Evolutionary conservation across 1,284 basidiomycete genomes (phyloP).

Genomic region (Fomitopsis pinicola): DNA sequence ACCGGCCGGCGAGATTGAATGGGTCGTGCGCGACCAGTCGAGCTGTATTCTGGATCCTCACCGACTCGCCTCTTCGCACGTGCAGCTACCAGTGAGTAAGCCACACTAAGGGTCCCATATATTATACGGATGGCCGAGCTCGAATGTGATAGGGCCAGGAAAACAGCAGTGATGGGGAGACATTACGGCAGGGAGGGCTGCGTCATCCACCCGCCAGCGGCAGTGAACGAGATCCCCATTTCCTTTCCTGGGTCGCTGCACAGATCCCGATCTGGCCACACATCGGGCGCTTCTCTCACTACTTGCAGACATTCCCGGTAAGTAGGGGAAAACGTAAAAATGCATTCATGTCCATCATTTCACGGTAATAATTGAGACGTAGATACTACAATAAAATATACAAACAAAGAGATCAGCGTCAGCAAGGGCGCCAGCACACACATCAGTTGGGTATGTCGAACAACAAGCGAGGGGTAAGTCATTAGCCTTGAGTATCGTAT

Average conservation of each 20-base stretch:
- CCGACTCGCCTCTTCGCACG: slow-evolving; percentile 18
- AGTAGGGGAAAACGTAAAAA: background rate
- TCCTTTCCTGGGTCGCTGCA: too few relatives aligned
- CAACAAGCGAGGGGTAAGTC: background rate
- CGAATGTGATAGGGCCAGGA: too few relatives aligned
- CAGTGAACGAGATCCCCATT: too few relatives aligned
- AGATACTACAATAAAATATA: slow-evolving; percentile 3
- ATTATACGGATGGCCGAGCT: too few relatives aligned
- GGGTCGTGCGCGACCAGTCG: background rate
- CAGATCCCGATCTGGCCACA: too few relatives aligned
- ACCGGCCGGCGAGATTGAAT: background rate
- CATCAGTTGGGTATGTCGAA: background rate
- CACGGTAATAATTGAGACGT: background rate
- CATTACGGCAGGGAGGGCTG: too few relatives aligned
- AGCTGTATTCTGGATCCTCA: background rate
- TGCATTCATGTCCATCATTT: background rate
- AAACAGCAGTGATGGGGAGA: too few relatives aligned
- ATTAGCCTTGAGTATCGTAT: slow-evolving; percentile 21
- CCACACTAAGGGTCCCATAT: too few relatives aligned
- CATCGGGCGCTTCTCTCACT: too few relatives aligned
- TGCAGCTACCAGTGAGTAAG: slow-evolving; percentile 24
- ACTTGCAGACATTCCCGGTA: too few relatives aligned
- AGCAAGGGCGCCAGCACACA: background rate
- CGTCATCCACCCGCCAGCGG: too few relatives aligned
- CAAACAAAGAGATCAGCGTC: background rate